Base-by-base conservation (phyloP, 805 yeast genomes). In the Wickerhamiella sorbophila region DNA sequence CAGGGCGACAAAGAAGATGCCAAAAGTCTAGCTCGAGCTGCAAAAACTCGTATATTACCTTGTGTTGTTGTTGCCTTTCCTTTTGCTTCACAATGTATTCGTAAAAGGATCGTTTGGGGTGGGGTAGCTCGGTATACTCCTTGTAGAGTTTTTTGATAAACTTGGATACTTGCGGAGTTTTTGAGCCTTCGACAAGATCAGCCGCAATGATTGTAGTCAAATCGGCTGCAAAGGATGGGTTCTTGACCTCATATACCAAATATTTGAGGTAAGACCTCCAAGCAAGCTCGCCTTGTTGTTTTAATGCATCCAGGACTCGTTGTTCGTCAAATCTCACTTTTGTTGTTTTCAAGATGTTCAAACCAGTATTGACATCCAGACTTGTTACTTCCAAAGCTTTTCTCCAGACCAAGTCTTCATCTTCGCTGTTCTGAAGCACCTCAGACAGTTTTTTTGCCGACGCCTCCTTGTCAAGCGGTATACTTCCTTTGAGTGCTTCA, bases 201-300 rank as follows among this genome's bases (percentile, higher is more conserved):
- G 58, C 51, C 1, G 57, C 50, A 26, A 61, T 48, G 31, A 65
- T 45, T 32, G 54, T 29, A 5, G 59, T 56, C 36, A 64, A 48
- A 41, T 64, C 66, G 16, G 54, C 48, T 1, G 52, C 52, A 41
- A 49, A 52, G 33, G 51, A 49, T 8, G 40, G 44, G 32, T 55
- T 50, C 24, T 58, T 49, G 38, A 44, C 42, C 14, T 48, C 52
- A 34, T 52, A 48, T 4, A 65, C 61, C 22, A 60, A 51, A 37
- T 52, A 49, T 40, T 59, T 57, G 24, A 64, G 53, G 43, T 57
- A 64, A 8, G 49, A 40, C 22, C 63, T 48, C 64, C 65, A 61
- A 1, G 61, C 56, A 16, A 48, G 53, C 2, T 62, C 65, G 26
- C 61, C 47, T n/a, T 58, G 44, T 15, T 44, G 43, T 33, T 61